These are phyloP conservation scores for Tieghemiomyces parasiticus DNA, from an alignment of 192 early-diverging fungal species.

Conservation along the genomic window DNA sequence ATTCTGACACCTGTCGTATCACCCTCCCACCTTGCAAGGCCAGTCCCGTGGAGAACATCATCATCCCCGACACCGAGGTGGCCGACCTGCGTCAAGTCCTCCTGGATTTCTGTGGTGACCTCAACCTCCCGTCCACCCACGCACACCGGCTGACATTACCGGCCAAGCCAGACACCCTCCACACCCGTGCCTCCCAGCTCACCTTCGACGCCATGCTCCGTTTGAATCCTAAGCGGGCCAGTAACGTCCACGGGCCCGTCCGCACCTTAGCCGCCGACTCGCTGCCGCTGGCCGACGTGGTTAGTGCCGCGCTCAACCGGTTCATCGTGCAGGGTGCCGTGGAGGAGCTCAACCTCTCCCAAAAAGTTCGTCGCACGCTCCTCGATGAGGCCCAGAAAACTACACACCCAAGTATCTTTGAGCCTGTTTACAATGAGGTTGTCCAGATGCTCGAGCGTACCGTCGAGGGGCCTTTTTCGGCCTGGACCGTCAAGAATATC, in stretches of 20 bases:
- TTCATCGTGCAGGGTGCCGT: background rate
- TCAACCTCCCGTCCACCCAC: background rate
- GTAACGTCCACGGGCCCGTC: background rate
- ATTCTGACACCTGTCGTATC: background rate
- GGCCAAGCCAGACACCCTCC: too few relatives aligned
- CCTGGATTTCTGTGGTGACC: background rate
- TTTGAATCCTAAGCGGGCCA: background rate
- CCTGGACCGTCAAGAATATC: constrained; percentile 2
- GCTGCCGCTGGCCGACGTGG: background rate
- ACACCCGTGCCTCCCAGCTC: background rate
- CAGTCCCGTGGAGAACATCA: background rate
- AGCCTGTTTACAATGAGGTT: background rate
- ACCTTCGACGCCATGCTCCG: background rate
- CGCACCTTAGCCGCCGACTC: background rate
- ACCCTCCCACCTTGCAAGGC: background rate
- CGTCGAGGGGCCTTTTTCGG: background rate
- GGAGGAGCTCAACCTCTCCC: background rate
- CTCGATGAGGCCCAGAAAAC: background rate
- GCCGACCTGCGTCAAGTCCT: background rate
- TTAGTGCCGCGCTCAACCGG: background rate
- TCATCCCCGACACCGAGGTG: background rate
- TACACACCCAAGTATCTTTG: constrained; percentile 1
- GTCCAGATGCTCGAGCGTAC: background rate
- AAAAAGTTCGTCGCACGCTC: background rate
- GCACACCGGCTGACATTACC: background rate